Percentiles rank a stretch among this genome's conserved stretches.
These are phyloP conservation scores for Globisporangium cylindrosporum DNA, from an alignment of 352 stramenopile species.

Conservation along the genomic window DNA sequence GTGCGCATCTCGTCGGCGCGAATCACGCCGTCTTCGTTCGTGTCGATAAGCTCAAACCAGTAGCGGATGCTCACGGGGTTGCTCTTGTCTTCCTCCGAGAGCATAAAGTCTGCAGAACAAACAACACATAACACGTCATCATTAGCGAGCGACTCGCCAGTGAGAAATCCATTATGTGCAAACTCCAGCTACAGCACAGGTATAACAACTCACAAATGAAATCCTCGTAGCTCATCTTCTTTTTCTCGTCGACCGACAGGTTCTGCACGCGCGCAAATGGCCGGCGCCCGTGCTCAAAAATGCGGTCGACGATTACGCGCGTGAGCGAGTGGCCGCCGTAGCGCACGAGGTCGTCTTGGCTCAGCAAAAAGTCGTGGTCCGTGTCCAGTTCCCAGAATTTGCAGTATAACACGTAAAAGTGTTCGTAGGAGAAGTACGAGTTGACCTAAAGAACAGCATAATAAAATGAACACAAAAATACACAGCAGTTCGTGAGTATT, in stretches of 20 bases:
- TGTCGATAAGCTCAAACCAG: constrained; percentile 98
- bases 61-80: constrained; percentile 96
- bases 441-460: constrained; percentile 54
- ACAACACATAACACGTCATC: not conserved
- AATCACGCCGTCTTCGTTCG: constrained; percentile 96
- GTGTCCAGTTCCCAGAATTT: constrained; percentile 99
- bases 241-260: constrained; percentile 76
- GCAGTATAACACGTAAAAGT: constrained; percentile 99
- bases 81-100: constrained; percentile 98
- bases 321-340: constrained; percentile 84
- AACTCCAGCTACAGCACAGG: not conserved
- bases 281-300: constrained; percentile 79
- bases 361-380: constrained; percentile 85
- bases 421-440: constrained; percentile 98
- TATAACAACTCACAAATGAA: constrained; percentile 75
- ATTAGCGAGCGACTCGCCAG: not conserved
- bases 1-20: constrained; percentile 95
- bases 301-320: constrained; percentile 85
- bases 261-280: constrained; percentile 81
- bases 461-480: not conserved
- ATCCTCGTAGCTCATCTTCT: constrained; percentile 90
- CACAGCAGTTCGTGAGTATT: not conserved
- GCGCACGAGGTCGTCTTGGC: constrained; percentile 76
- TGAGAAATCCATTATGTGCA: not conserved
- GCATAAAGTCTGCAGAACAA: constrained; percentile 92